Conservation (phyloP, 306 rosid genomes). For the Cajanus cajan region DNA sequence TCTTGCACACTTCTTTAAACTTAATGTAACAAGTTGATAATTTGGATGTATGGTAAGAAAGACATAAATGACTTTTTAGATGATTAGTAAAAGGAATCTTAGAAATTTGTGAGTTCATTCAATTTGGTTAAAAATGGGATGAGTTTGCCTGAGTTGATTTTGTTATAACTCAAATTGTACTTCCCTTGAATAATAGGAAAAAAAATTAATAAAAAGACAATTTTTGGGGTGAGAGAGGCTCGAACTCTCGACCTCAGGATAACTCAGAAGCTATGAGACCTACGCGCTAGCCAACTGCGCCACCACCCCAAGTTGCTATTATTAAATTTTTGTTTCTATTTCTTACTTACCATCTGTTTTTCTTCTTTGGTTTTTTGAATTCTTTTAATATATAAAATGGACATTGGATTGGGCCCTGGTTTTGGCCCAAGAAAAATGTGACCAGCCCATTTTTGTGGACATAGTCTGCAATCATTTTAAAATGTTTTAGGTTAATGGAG, state of each 20-base stretch:
- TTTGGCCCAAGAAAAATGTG: background rate
- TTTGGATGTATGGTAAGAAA: too few species aligned
- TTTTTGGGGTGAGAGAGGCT: constrained; percentile 84
- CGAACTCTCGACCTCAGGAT: constrained; percentile 80
- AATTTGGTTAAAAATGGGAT: too few species aligned
- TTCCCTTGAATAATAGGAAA: background rate
- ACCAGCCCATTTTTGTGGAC: background rate
- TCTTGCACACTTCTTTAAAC: background rate
- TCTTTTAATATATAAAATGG: background rate
- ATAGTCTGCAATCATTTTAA: background rate
- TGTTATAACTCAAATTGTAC: too few species aligned
- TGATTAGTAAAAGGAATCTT: too few species aligned
- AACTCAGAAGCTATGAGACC: too few species aligned
- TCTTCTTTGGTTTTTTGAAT: background rate
- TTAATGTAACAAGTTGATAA: background rate
- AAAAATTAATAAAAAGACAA: background rate
- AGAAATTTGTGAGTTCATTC: too few species aligned
- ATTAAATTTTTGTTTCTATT: too few species aligned
- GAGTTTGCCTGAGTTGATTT: too few species aligned
- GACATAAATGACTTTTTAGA: background rate
- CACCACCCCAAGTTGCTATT: constrained; percentile 46
- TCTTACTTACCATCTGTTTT: too few species aligned
- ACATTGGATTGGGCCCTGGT: background rate
- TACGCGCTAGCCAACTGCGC: constrained; percentile 80
- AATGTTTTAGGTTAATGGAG: background rate